Conservation (phyloP, 2,329 filamentous ascomycete species). For the Sarocladiaceae sp. region DNA sequence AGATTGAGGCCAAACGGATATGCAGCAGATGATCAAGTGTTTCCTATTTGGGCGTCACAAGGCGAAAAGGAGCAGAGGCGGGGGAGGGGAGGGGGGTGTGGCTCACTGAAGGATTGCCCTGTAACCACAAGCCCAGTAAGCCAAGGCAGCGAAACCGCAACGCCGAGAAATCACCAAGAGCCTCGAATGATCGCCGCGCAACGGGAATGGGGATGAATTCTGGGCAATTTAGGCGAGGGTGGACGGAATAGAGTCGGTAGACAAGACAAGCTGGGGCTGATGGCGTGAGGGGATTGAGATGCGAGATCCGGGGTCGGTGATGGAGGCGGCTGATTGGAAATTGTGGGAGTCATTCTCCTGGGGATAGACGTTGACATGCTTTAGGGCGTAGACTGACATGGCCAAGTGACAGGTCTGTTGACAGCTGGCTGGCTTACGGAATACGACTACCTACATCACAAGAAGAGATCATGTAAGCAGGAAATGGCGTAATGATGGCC, state of each 20-base stretch:
- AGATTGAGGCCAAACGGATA: not conserved
- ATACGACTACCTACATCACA: not conserved
- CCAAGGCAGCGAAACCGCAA: not conserved
- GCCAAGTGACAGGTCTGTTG: too few species aligned
- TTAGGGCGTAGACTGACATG: not conserved
- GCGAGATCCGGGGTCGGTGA: not conserved
- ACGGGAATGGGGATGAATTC: not conserved
- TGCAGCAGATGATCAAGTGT: constrained; percentile 3
- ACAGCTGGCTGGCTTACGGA: not conserved
- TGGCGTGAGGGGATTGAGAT: not conserved
- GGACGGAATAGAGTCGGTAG: too few species aligned
- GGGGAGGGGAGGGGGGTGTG: not conserved
- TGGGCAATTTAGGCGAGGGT: too few species aligned
- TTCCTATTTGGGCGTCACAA: not conserved
- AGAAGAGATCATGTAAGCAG: not conserved
- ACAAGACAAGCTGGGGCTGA: too few species aligned
- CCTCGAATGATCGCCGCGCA: too few species aligned
- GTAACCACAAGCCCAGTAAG: not conserved
- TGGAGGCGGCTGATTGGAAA: not conserved
- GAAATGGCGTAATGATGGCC: not conserved
- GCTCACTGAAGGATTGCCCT: not conserved
- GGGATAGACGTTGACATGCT: not conserved
- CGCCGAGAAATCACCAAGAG: not conserved
- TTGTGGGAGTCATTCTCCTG: not conserved
- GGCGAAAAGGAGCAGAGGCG: not conserved